Percentiles rank a stretch among this genome's conserved stretches.
phyloP scores from a whole-genome alignment of 192 early-diverging fungal species.

The Lunasporangiospora selenospora region DNA sequence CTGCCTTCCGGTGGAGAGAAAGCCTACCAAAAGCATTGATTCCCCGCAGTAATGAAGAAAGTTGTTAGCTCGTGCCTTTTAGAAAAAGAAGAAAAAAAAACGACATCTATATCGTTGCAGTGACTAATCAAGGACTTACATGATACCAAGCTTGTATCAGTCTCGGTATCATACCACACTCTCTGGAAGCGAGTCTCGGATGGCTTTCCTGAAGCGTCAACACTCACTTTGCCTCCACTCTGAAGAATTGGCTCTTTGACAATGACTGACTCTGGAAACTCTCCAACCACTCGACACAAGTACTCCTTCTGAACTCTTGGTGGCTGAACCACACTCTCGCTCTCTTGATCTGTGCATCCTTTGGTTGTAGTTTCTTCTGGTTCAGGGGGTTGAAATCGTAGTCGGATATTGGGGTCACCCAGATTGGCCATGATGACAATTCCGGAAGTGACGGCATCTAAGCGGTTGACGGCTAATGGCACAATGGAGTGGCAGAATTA shows the following conservation, averaged over 20 bases:
- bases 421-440: conserved; percentile 44
- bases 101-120: no score
- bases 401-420: conserved; percentile 14
- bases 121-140: conserved; percentile 28
- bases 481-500: no score
- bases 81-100: no score
- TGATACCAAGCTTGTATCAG: conserved; percentile 28
- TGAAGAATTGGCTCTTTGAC: conserved; percentile 41
- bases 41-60: no score
- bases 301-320: conserved; percentile 32
- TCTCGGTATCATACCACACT: conserved; percentile 24
- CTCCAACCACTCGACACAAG: conserved; percentile 37
- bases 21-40: no score
- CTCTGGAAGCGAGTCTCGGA: conserved; percentile 35
- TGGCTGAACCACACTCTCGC: no score
- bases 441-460: conserved; percentile 40
- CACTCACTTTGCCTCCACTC: conserved; percentile 19
- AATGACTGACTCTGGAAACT: conserved; percentile 30
- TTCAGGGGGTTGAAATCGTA: conserved; percentile 27
- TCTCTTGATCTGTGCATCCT: not conserved
- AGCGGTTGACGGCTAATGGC: conserved; percentile 25
- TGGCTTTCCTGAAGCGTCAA: conserved; percentile 29
- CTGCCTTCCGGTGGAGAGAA: conserved; percentile 30
- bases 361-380: not conserved
- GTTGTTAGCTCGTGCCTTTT: no score